A percentile compares a stretch with the other conserved stretches of the same genome.
Evolutionary conservation across 192 early-diverging fungal genomes (phyloP).

Genomic region (Backusella mclennaniae): DNA sequence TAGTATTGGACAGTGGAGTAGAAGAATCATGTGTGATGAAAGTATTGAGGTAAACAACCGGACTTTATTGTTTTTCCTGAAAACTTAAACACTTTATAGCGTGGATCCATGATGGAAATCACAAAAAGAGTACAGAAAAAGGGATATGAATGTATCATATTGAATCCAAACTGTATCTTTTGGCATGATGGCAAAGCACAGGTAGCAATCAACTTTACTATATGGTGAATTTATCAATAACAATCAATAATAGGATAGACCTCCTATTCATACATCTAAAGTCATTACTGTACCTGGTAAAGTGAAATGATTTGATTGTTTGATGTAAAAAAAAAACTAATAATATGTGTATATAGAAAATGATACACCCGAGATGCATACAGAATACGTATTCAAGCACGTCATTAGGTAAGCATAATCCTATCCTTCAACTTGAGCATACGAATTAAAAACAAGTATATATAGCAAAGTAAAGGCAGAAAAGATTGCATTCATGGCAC

Average conservation of each 20-base stretch:
- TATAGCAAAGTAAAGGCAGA: conserved; percentile 8
- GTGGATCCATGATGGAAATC: conserved; percentile 31
- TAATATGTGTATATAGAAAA: conserved; percentile 3
- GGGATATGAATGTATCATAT: conserved; percentile 34
- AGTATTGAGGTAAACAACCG: conserved; percentile 20
- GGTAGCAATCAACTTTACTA: neutral
- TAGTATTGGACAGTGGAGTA: conserved; percentile 34
- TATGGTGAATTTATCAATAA: neutral
- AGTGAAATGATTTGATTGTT: neutral
- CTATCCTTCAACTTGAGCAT: no score
- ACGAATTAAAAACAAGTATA: no score
- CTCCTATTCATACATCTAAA: neutral
- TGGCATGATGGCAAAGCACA: conserved; percentile 24
- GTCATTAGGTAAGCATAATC: conserved; percentile 16
- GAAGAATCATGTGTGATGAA: conserved; percentile 36
- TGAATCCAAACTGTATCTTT: conserved; percentile 33
- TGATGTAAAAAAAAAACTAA: neutral
- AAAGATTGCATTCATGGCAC: conserved; percentile 18
- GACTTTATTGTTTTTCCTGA: neutral
- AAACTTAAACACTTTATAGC: neutral
- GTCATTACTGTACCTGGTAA: conserved; percentile 10
- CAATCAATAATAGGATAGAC: conserved; percentile 3
- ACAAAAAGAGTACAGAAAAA: conserved; percentile 8
- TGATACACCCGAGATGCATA: conserved; percentile 24
- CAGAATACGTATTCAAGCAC: conserved; percentile 25